phyloP scores from a whole-genome alignment of 768 basidiomycete species.

The Mycena crocata region DNA sequence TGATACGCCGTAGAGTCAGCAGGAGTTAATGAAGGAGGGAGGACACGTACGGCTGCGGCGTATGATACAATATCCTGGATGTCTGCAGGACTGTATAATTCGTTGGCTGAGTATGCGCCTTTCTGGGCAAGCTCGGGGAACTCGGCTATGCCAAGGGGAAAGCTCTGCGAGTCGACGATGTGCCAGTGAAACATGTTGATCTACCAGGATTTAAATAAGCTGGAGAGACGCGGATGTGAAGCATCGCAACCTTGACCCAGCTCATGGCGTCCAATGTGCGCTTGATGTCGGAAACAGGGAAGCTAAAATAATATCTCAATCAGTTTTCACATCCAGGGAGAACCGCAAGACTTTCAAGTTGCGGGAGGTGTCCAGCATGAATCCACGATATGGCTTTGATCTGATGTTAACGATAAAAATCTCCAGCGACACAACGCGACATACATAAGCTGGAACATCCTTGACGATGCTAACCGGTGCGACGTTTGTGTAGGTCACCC shows the following conservation, averaged over 20 bases:
- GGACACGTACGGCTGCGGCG: conserved; percentile 69
- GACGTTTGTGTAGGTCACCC: conserved; percentile 61
- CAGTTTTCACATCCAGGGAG: background rate
- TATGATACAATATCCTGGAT: conserved; percentile 70
- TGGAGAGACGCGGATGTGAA: conserved; percentile 59
- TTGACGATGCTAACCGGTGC: conserved; percentile 67
- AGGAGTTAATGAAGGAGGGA: conserved; percentile 41
- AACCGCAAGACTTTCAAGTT: conserved; percentile 64
- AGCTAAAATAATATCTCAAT: conserved; percentile 48
- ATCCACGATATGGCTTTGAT: conserved; percentile 74
- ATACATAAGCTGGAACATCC: conserved; percentile 75
- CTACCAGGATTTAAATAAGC: conserved; percentile 61
- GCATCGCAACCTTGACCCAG: conserved; percentile 64
- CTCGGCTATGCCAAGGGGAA: conserved; percentile 71
- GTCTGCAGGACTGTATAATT: conserved; percentile 66
- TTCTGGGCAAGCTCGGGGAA: conserved; percentile 71
- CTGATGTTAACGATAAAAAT: background rate
- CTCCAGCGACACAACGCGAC: conserved; percentile 36
- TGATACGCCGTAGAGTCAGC: conserved; percentile 33
- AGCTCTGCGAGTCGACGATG: conserved; percentile 82
- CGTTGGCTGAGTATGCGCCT: conserved; percentile 73
- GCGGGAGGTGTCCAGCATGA: conserved; percentile 85
- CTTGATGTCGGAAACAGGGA: conserved; percentile 71
- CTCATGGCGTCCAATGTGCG: conserved; percentile 83
- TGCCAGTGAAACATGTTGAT: conserved; percentile 88